Evolutionary conservation across 805 yeast species (phyloP), one percentile per base, ranked within the genome.

Genomic region (Scheffersomyces ergatensis): DNA sequence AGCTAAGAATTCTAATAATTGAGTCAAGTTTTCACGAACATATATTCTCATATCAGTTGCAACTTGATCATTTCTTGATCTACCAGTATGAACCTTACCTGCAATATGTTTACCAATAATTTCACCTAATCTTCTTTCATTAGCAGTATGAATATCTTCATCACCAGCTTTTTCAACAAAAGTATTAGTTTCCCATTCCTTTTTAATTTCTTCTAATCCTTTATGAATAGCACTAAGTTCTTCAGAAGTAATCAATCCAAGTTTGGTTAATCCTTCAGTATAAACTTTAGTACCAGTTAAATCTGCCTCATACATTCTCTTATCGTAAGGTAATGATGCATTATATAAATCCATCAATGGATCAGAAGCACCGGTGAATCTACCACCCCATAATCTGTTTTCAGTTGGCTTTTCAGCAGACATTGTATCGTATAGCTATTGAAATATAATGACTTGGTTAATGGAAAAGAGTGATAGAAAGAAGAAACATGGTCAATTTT

Each of bases 1-100:
- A 44, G 74, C 77, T 50, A 85, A 70, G 42, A 78, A 69, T 14
- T 70, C 70, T 2, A 78, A 69, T 38, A 88, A 61, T 54, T 83
- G 74, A n/a, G 69, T 74, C 47, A 93, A 70, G 49, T 81, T 78
- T 53, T 83, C 90, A 56, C 97, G 83, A 41, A 93, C 97, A 52
- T 79, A 92, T 20, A 93, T 80, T 65, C 99, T 79, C 96, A 93
- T 88, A 60, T 93, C 99, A n/a, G 98, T 92, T 34, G 97, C 99
- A 38, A 90, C 97, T 72, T 93, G 99, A 64, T 93, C 99, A 58
- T 93, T 93, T 76, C 99, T 83, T 35, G 96, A 87, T 61, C 99
- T 82, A 46, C 99, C 99, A n/a, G 99, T 93, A 64, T 93, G 99
- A 23, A 93, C 98, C 57, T 93, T 93, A 31, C 99, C 99, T 13